Percentiles rank a stretch among this genome's conserved stretches.
phyloP scores from a whole-genome alignment of 257 asterid genomes.

The Anisodus tanguticus region DNA sequence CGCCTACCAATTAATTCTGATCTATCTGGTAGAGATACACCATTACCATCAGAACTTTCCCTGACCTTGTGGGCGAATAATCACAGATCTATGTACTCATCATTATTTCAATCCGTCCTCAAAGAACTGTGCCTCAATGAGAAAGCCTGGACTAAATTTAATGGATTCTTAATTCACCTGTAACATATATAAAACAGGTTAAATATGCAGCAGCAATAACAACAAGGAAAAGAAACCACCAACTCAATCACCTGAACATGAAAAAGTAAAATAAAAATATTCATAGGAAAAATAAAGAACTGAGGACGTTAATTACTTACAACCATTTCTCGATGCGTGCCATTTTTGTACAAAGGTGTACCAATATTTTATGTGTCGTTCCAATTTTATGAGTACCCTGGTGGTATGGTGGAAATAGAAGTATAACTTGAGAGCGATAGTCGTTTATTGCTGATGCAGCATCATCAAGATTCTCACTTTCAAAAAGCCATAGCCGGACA shows the following conservation, averaged over 20 bases:
- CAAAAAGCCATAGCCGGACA: not conserved
- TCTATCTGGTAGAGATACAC: too few relatives aligned
- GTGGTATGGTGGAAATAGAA: not conserved
- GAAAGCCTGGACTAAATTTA: not conserved
- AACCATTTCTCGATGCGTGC: not conserved
- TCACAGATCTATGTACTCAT: too few relatives aligned
- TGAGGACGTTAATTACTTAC: not conserved
- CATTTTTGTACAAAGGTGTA: not conserved
- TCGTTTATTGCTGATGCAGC: conserved; percentile 37
- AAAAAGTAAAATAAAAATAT: not conserved
- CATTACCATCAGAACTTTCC: too few relatives aligned
- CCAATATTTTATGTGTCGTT: not conserved
- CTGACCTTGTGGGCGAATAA: too few relatives aligned
- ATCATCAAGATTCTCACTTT: conserved; percentile 40
- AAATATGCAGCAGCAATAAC: not conserved
- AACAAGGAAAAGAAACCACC: too few relatives aligned
- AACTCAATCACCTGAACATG: not conserved
- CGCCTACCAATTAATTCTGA: too few relatives aligned
- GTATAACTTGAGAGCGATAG: not conserved
- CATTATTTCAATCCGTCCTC: not conserved
- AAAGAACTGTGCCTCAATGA: not conserved
- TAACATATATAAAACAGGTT: not conserved
- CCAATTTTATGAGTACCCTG: too few relatives aligned
- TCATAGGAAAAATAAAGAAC: not conserved
- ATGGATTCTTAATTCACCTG: not conserved